These are phyloP conservation scores for Anisodus tanguticus DNA, from an alignment of 257 asterid genomes.

Conservation along the genomic window DNA sequence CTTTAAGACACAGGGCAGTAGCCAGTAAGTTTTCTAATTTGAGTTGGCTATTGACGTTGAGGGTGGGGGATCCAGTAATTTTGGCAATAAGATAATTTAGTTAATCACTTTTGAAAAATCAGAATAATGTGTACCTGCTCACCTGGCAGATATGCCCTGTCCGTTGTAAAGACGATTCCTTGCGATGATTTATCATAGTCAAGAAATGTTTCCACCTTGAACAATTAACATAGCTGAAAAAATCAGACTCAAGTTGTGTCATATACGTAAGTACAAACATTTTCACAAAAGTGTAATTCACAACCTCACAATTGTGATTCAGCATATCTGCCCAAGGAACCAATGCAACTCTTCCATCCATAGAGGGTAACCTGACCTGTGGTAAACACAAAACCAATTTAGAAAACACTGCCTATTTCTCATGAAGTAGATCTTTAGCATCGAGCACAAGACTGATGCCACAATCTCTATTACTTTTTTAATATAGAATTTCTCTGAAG, in stretches of 20 bases:
- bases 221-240: conserved; percentile 34
- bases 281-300: conserved; percentile 26
- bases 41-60: background rate
- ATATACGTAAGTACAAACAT: conserved; percentile 28
- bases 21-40: background rate
- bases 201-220: conserved; percentile 83
- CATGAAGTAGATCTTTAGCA: background rate
- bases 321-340: conserved; percentile 99
- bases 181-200: conserved; percentile 86
- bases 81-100: background rate
- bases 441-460: background rate
- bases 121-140: conserved; percentile 80
- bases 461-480: background rate
- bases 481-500: background rate
- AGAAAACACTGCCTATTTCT: background rate
- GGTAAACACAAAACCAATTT: background rate
- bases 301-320: conserved; percentile 87
- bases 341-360: conserved; percentile 88
- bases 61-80: background rate
- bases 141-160: conserved; percentile 95
- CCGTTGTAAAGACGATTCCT: conserved; percentile 90
- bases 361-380: conserved; percentile 88
- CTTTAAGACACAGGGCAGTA: background rate
- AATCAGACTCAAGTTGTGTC: conserved; percentile 30
- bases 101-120: conserved; percentile 25